Conservation (phyloP, 2,329 filamentous ascomycete genomes). For the Neofusicoccum kwambonambiense region DNA sequence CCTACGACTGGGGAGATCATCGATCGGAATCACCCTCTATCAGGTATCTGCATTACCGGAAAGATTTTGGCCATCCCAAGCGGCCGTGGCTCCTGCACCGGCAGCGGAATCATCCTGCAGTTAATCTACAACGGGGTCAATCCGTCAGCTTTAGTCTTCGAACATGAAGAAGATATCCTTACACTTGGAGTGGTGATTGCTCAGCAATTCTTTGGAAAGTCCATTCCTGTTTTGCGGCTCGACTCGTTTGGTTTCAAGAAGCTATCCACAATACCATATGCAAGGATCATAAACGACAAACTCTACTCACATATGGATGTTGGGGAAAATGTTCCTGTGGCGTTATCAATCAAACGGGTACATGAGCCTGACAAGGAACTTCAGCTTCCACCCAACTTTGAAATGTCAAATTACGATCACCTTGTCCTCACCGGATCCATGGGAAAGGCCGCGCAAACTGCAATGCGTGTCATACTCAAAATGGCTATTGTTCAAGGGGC, state of each 20-base stretch:
- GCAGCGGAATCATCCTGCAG: slow-evolving; percentile 48
- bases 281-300: too few relatives aligned
- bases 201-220: slow-evolving; percentile 39
- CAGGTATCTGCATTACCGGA: slow-evolving; percentile 32
- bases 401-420: slow-evolving; percentile 27
- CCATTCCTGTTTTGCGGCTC: slow-evolving; percentile 42
- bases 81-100: slow-evolving; percentile 49
- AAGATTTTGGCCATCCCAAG: slow-evolving; percentile 45
- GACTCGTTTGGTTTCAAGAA: slow-evolving; percentile 2
- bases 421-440: slow-evolving; percentile 1
- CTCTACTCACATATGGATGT: too few relatives aligned
- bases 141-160: slow-evolving; percentile 44
- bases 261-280: neutral
- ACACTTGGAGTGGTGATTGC: slow-evolving; percentile 48
- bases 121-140: slow-evolving; percentile 41
- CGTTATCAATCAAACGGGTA: too few relatives aligned
- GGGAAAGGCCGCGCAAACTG: slow-evolving; percentile 36
- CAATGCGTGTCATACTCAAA: slow-evolving; percentile 40
- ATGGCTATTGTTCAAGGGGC: slow-evolving; percentile 39
- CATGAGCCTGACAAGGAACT: too few relatives aligned
- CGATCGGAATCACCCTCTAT: slow-evolving; percentile 45
- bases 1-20: slow-evolving; percentile 43
- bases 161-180: slow-evolving; percentile 44
- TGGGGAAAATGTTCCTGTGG: too few relatives aligned
- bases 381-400: slow-evolving; percentile 18